These are phyloP conservation scores for Dichotomopilus funicola DNA, from an alignment of 2,329 filamentous ascomycete genomes.

Conservation along the genomic window DNA sequence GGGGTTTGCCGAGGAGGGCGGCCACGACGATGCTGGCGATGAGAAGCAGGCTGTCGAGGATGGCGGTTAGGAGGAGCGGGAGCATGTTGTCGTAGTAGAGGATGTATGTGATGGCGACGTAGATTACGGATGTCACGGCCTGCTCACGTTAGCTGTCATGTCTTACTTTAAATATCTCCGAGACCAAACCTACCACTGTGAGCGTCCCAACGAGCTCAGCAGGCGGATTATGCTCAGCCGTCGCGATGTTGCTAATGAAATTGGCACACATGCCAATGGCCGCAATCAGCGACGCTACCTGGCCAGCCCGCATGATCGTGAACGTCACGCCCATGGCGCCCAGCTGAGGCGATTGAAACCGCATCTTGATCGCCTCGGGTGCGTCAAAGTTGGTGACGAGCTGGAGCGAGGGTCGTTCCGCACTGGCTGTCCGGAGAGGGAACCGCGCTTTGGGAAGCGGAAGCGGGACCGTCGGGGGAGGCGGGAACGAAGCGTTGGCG, in stretches of 20 bases:
- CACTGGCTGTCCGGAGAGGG: slow-evolving; percentile 21
- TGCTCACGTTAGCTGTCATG: background rate
- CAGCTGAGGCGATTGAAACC: slow-evolving; percentile 19
- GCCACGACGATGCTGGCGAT: slow-evolving; percentile 23
- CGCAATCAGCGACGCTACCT: slow-evolving; percentile 19
- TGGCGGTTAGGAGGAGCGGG: slow-evolving; percentile 16
- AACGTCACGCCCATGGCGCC: slow-evolving; percentile 23
- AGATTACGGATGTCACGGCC: slow-evolving; percentile 18
- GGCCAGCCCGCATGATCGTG: slow-evolving; percentile 19
- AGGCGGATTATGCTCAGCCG: slow-evolving; percentile 16
- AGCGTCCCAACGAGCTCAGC: slow-evolving; percentile 22
- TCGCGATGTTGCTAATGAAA: slow-evolving; percentile 20
- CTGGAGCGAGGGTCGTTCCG: slow-evolving; percentile 20
- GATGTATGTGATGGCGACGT: slow-evolving; percentile 23
- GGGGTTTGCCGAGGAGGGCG: slow-evolving; percentile 21
- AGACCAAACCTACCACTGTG: slow-evolving; percentile 19
- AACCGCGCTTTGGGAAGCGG: slow-evolving; percentile 22
- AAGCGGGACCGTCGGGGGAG: slow-evolving; percentile 21
- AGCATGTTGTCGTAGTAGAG: slow-evolving; percentile 25
- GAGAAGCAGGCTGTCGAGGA: slow-evolving; percentile 18
- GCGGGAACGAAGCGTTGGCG: slow-evolving; percentile 19
- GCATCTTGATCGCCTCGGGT: slow-evolving; percentile 10
- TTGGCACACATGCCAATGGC: slow-evolving; percentile 21
- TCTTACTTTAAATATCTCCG: background rate
- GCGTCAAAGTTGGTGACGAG: slow-evolving; percentile 16